A percentile compares a stretch with the other conserved stretches of the same genome.
Conservation (phyloP, 2,329 filamentous ascomycete species). For the Passalora sequoiae region DNA sequence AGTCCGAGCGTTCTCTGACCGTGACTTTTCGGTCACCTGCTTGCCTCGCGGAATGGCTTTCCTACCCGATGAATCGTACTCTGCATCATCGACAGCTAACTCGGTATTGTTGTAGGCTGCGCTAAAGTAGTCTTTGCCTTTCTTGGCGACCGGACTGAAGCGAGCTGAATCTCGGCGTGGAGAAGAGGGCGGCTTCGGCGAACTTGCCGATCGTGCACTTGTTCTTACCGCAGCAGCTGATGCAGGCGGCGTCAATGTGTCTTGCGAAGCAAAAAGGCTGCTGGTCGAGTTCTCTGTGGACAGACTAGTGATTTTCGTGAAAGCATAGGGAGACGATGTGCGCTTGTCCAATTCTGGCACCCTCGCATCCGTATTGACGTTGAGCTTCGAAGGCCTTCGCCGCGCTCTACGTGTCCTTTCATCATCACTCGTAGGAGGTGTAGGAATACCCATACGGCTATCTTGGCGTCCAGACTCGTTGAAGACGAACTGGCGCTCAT, state of each 20-base stretch:
- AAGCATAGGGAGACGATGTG: slow-evolving; percentile 44
- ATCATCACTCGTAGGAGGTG: slow-evolving; percentile 37
- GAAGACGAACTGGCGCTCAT: slow-evolving; percentile 61
- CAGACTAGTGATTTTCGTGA: slow-evolving; percentile 36
- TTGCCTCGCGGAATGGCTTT: slow-evolving; percentile 8
- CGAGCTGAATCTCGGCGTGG: slow-evolving; percentile 25
- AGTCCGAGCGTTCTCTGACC: slow-evolving; percentile 13
- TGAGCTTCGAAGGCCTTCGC: slow-evolving; percentile 28
- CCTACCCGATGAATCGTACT: slow-evolving; percentile 18
- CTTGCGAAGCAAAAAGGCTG: slow-evolving; percentile 47
- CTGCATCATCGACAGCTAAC: slow-evolving; percentile 26
- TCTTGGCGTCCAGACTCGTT: slow-evolving; percentile 20
- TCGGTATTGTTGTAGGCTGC: slow-evolving; percentile 16
- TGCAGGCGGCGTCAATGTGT: slow-evolving; percentile 41
- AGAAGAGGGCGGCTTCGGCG: slow-evolving; percentile 21
- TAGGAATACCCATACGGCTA: slow-evolving; percentile 23
- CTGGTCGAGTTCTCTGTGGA: slow-evolving; percentile 32
- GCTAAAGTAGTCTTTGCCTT: slow-evolving; percentile 26
- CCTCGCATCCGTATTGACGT: slow-evolving; percentile 35
- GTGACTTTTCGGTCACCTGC: slow-evolving; percentile 13
- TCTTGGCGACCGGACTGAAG: slow-evolving; percentile 19
- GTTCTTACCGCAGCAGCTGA: slow-evolving; percentile 8
- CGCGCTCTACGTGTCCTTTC: slow-evolving; percentile 28
- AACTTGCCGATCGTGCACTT: slow-evolving; percentile 6
- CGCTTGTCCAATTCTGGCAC: slow-evolving; percentile 39